Evolutionary conservation across 495 filamentous ascomycete genomes (phyloP).

Genomic region (Hypoxylon fragiforme): DNA sequence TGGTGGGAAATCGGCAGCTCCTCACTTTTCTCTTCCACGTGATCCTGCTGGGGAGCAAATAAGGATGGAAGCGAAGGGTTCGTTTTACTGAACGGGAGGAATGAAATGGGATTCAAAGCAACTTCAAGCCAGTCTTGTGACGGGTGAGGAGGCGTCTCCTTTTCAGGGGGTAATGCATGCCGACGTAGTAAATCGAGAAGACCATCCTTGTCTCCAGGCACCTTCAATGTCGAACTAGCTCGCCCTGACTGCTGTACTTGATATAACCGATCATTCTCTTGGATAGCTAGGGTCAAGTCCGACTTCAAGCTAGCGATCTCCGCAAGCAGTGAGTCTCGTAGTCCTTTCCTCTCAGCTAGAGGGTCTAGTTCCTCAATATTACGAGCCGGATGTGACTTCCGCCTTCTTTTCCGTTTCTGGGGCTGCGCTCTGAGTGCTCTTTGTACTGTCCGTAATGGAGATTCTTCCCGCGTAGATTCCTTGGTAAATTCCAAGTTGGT

Average conservation of each 20-base stretch:
- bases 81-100: constrained; percentile 54
- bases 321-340: constrained; percentile 42
- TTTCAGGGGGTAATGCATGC: constrained; percentile 42
- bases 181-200: constrained; percentile 44
- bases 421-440: constrained; percentile 21
- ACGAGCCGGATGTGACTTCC: constrained; percentile 36
- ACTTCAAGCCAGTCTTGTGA: constrained; percentile 41
- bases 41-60: constrained; percentile 9
- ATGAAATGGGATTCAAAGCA: constrained; percentile 49
- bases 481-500: background rate
- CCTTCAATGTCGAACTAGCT: constrained; percentile 2
- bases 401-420: constrained; percentile 24
- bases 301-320: constrained; percentile 43
- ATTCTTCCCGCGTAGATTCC: constrained; percentile 5
- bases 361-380: constrained; percentile 43
- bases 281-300: constrained; percentile 41
- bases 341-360: constrained; percentile 43
- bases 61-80: constrained; percentile 11
- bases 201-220: constrained; percentile 34
- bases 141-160: constrained; percentile 31
- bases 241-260: constrained; percentile 28
- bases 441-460: constrained; percentile 8
- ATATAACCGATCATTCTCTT: constrained; percentile 47
- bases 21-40: constrained; percentile 17
- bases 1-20: constrained; percentile 52